Evolutionary conservation across 768 basidiomycete species (phyloP), one percentile per base, ranked within the genome.

Genomic region (Naganishia kalamii): DNA sequence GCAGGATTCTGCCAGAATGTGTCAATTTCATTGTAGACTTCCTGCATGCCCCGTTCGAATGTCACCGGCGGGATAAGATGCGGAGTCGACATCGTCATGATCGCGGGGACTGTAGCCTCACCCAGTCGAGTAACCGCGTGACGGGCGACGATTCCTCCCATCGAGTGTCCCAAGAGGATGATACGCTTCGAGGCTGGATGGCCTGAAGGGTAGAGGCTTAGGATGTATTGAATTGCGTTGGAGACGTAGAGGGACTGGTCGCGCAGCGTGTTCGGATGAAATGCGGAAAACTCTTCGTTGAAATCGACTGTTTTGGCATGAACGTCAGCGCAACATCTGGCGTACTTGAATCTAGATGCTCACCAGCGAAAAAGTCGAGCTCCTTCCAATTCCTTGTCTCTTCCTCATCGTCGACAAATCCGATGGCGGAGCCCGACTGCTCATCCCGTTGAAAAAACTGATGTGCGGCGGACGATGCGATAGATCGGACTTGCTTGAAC

Each of bases 31-130:
- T 72, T 67, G 74, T 92, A 97, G 65, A 96, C 81, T n/a, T 74
- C 77, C 66, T 91, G 88, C 57, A 97, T 85, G 3, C 87, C 84
- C 1, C 83, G 78, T 74, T 97, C 92, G 70, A 97, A 88, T 0
- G 92, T 85, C 1, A 88, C 90, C 0, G 96, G 94, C 4, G 93
- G 89, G 2, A 92, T 82, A 1, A 82, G 83, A 72, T 96, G 90
- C 0, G 96, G 96, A 0, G 94, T 90, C 0, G 92, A 92, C 88
- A 99, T 89, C n/a, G 96, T 97, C 72, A 98, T 84, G 65, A 98
- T 83, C 0, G 86, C 84, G 10, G 87, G 85, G 23, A 54, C 63
- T 1, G n/a, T 23, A 27, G 35, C 3, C n/a, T n/a, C 21, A 8
- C 75, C 69, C 6, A 86, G 84, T 1, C 88, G 85, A 11, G 93